These are phyloP conservation scores for Dactylella cylindrospora DNA, from an alignment of 2,329 filamentous ascomycete genomes.

Conservation along the genomic window DNA sequence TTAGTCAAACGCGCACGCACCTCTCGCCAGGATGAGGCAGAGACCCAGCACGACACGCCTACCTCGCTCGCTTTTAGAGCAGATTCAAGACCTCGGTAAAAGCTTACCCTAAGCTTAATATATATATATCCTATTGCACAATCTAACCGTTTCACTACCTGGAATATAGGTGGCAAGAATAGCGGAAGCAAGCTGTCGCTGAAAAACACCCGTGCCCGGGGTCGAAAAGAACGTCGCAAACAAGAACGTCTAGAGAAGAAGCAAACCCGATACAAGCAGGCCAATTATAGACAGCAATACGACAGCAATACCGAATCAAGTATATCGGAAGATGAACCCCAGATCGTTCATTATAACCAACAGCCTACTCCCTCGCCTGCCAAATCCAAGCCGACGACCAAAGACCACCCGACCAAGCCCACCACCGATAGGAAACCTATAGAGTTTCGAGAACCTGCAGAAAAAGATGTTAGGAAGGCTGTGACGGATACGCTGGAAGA, in stretches of 20 bases:
- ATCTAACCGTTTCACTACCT: slow-evolving; percentile 4
- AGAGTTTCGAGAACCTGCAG: too few relatives aligned
- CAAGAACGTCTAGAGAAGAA: slow-evolving; percentile 66
- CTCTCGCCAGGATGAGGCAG: slow-evolving; percentile 33
- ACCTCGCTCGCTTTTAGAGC: slow-evolving; percentile 36
- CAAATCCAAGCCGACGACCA: slow-evolving; percentile 42
- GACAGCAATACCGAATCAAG: slow-evolving; percentile 9
- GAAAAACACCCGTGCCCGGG: slow-evolving; percentile 26
- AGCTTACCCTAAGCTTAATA: too few relatives aligned
- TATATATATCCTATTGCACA: background rate
- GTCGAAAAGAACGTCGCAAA: slow-evolving; percentile 68
- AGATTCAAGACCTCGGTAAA: slow-evolving; percentile 33
- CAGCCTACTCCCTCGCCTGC: slow-evolving; percentile 45
- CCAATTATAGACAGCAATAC: slow-evolving; percentile 4
- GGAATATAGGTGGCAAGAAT: slow-evolving; percentile 42
- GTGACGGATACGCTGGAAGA: slow-evolving; percentile 68
- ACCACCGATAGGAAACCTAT: slow-evolving; percentile 2
- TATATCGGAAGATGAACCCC: slow-evolving; percentile 15
- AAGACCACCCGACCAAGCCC: slow-evolving; percentile 22
- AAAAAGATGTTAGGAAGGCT: slow-evolving; percentile 39
- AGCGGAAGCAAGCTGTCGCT: slow-evolving; percentile 49
- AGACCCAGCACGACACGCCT: slow-evolving; percentile 30
- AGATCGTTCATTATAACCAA: background rate
- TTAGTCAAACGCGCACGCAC: too few relatives aligned
- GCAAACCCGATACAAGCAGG: slow-evolving; percentile 49